phyloP scores from a whole-genome alignment of 1,284 basidiomycete species.

The Phenoliferia sp. region DNA sequence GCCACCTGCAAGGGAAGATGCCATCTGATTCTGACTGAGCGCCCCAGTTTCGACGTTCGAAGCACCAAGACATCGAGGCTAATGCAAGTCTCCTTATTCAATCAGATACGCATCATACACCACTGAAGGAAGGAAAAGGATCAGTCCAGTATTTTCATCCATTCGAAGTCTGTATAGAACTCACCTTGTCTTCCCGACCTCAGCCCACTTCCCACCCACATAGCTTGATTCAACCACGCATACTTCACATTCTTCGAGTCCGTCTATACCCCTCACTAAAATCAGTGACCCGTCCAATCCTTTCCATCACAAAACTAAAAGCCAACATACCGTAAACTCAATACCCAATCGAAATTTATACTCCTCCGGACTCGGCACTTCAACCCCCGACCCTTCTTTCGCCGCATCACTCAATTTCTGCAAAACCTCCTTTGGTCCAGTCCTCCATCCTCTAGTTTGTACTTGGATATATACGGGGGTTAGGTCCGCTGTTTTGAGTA shows the following conservation, averaged over 20 bases:
- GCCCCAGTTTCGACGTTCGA: too few relatives aligned
- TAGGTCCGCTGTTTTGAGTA: conserved; percentile 16
- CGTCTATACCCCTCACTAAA: background rate
- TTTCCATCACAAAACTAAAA: conserved; percentile 7
- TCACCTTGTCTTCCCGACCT: conserved; percentile 26
- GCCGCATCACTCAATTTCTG: conserved; percentile 17
- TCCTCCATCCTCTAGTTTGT: conserved; percentile 28
- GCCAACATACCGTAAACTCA: conserved; percentile 21
- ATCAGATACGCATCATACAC: conserved; percentile 29
- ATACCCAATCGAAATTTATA: conserved; percentile 28
- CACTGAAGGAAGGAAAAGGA: conserved; percentile 5
- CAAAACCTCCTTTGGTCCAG: conserved; percentile 22
- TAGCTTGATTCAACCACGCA: conserved; percentile 23
- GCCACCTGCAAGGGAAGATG: too few relatives aligned
- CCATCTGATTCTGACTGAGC: too few relatives aligned
- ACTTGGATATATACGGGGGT: conserved; percentile 20
- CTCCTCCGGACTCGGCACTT: conserved; percentile 18
- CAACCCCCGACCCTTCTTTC: conserved; percentile 12
- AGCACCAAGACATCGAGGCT: too few relatives aligned
- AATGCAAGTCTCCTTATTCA: conserved; percentile 16
- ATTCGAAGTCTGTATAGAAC: background rate
- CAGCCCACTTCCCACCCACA: conserved; percentile 23
- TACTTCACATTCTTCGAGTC: conserved; percentile 9
- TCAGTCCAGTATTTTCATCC: background rate
- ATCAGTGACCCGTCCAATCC: background rate